Percentiles rank a stretch among this genome's conserved stretches.
phyloP scores from a whole-genome alignment of 495 filamentous ascomycete species.

The Ascobolus immersus region DNA sequence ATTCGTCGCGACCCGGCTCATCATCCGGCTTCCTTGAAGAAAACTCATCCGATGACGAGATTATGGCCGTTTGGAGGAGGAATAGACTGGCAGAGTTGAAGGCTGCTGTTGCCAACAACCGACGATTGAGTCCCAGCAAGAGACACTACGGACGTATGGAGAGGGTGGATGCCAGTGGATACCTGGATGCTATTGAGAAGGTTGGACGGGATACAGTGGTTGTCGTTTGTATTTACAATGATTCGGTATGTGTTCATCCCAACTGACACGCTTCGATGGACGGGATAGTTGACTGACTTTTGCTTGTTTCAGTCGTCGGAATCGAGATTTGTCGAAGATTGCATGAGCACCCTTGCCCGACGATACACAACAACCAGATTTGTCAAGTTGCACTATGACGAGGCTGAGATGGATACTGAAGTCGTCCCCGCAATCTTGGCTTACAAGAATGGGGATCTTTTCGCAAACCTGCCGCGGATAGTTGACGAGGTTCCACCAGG shows the following conservation, averaged over 20 bases:
- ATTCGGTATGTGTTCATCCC: constrained; percentile 35
- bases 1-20: constrained; percentile 7
- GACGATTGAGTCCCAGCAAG: constrained; percentile 40
- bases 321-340: constrained; percentile 50
- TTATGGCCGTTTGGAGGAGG: constrained; percentile 61
- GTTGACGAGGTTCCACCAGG: constrained; percentile 59
- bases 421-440: constrained; percentile 71
- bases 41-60: constrained; percentile 51
- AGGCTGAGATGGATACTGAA: constrained; percentile 84
- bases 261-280: not conserved
- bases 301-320: constrained; percentile 59
- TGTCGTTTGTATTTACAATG: constrained; percentile 87
- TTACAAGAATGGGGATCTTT: constrained; percentile 70
- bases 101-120: constrained; percentile 24
- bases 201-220: constrained; percentile 57
- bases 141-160: constrained; percentile 53
- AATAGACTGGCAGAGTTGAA: constrained; percentile 54
- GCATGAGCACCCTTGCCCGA: constrained; percentile 42
- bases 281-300: constrained; percentile 1
- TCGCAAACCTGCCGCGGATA: constrained; percentile 68
- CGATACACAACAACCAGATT: constrained; percentile 50
- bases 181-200: constrained; percentile 84
- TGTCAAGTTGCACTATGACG: constrained; percentile 70
- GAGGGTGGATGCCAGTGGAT: constrained; percentile 68
- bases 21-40: no score